Evolutionary conservation across 1,139 yeast species (phyloP).

Genomic region (Scheffersomyces stambukii): DNA sequence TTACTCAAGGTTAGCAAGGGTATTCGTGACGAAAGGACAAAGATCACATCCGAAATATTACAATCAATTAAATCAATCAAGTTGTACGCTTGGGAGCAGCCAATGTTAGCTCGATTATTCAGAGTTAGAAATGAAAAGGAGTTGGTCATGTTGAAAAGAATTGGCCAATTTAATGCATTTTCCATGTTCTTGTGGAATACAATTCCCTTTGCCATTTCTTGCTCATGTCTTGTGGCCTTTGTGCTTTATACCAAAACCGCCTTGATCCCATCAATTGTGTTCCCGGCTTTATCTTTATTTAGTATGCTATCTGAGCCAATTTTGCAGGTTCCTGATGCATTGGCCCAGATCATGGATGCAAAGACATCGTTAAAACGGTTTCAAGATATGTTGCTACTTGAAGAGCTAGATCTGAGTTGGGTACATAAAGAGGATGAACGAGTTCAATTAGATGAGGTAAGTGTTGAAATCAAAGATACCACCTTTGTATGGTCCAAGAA

Average conservation of each 20-base stretch:
- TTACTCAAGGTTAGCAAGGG: constrained; percentile 21
- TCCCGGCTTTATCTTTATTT: constrained; percentile 36
- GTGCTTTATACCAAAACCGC: constrained; percentile 18
- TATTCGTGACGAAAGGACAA: constrained; percentile 30
- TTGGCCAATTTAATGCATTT: constrained; percentile 26
- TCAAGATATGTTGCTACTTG: constrained; percentile 24
- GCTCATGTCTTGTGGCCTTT: constrained; percentile 23
- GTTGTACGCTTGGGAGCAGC: constrained; percentile 36
- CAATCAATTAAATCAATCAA: constrained; percentile 37
- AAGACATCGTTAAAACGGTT: constrained; percentile 30
- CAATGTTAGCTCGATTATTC: constrained; percentile 30
- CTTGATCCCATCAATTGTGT: constrained; percentile 30
- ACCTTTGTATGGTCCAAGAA: constrained; percentile 19
- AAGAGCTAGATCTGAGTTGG: constrained; percentile 22
- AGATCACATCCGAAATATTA: constrained; percentile 35
- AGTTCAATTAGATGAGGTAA: constrained; percentile 15
- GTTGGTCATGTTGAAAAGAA: constrained; percentile 20
- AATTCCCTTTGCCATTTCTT: constrained; percentile 31
- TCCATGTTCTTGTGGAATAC: constrained; percentile 32
- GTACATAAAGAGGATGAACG: constrained; percentile 9
- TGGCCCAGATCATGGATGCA: constrained; percentile 25
- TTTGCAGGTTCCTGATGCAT: constrained; percentile 25
- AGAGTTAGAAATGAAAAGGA: constrained; percentile 32
- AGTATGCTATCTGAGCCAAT: constrained; percentile 31
- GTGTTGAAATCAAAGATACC: constrained; percentile 16